A percentile compares a stretch with the other conserved stretches of the same genome.
These are phyloP conservation scores for Phytophthora megakarya DNA, from an alignment of 352 stramenopile genomes.

Conservation along the genomic window DNA sequence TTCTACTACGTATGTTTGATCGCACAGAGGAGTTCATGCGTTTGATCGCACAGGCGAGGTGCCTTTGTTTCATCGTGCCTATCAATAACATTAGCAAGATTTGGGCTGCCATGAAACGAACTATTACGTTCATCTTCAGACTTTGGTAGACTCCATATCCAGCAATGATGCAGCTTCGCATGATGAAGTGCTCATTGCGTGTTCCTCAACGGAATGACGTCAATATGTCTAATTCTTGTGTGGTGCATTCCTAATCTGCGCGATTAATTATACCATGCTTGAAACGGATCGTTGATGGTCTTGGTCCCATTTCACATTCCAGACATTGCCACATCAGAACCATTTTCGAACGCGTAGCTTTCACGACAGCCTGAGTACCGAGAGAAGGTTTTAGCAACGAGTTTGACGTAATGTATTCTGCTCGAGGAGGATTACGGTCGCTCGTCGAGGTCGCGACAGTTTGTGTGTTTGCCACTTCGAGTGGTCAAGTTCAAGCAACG, in stretches of 20 bases:
- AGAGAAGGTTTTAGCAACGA: not conserved
- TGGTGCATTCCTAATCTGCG: not conserved
- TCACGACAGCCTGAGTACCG: slow-evolving; percentile 2
- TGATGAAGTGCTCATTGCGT: slow-evolving; percentile 4
- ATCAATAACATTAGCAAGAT: not conserved
- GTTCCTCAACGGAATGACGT: slow-evolving; percentile 15
- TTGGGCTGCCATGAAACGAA: slow-evolving; percentile 1
- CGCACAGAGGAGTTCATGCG: not conserved
- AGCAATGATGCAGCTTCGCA: slow-evolving; percentile 5
- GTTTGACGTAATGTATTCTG: slow-evolving; percentile 18
- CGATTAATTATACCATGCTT: not conserved
- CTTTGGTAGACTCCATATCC: not conserved
- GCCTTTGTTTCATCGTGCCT: not conserved
- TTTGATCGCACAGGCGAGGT: not conserved
- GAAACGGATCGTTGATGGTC: slow-evolving; percentile 2
- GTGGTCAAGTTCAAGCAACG: not conserved
- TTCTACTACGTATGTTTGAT: not conserved
- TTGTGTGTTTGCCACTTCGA: slow-evolving; percentile 4
- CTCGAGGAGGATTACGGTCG: slow-evolving; percentile 7
- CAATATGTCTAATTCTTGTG: not conserved
- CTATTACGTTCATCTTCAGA: not conserved
- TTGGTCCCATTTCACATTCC: slow-evolving; percentile 21
- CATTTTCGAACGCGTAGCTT: slow-evolving; percentile 26
- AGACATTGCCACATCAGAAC: not conserved
- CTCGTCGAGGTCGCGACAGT: slow-evolving; percentile 4